Percentiles rank a stretch among this genome's conserved stretches.
Conservation (phyloP, 208 protist species). For the Histomonas meleagridis region DNA sequence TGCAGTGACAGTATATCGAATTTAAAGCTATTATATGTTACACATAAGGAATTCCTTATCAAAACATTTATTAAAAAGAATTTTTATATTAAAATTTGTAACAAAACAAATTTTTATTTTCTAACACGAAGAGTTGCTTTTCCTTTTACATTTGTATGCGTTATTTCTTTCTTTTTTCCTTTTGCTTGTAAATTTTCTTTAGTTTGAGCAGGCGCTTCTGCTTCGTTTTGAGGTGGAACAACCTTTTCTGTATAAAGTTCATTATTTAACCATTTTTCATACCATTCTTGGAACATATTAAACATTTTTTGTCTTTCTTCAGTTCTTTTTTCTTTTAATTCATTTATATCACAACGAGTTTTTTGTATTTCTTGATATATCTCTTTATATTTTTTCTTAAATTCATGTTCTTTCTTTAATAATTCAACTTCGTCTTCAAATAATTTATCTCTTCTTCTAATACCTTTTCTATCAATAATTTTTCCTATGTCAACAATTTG, state of each 20-base stretch:
- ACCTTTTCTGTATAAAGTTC: constrained; percentile 1
- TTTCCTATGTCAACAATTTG: neutral
- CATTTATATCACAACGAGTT: neutral
- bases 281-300: neutral
- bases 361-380: neutral
- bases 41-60: too few relatives aligned
- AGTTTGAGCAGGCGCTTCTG: neutral
- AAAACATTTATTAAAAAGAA: too few relatives aligned
- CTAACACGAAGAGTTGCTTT: neutral
- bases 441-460: neutral
- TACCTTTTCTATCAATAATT: neutral
- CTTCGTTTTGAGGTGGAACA: neutral
- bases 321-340: neutral
- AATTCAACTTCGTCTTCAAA: neutral
- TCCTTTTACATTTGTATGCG: neutral
- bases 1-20: too few relatives aligned
- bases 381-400: neutral
- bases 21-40: too few relatives aligned
- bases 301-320: neutral
- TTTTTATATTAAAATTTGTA: too few relatives aligned
- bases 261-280: neutral
- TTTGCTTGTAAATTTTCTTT: neutral
- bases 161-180: neutral
- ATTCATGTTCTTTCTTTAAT: neutral
- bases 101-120: too few relatives aligned